Base-by-base conservation (phyloP, 2,329 filamentous ascomycete species). In the Beauveria medogensis region DNA sequence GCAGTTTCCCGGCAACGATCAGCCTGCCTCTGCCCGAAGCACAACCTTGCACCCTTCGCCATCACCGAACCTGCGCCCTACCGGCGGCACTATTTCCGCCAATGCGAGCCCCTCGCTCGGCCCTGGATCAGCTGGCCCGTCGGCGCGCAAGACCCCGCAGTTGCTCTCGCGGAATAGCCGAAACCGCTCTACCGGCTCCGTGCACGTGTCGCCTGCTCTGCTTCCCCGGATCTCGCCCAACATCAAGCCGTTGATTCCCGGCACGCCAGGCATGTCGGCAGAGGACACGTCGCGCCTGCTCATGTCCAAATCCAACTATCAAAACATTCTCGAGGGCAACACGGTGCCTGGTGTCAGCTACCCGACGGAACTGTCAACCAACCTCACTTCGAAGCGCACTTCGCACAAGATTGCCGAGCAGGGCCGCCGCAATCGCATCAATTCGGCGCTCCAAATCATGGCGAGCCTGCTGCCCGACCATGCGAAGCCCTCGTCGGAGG, bases 391-490 rank as follows among this genome's bases (percentile, higher is more conserved):
- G 3, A 99, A 99, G 77, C 88, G 93, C 58, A 97, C 94, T 2
- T 96, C 92, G 48, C 94, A 99, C 77, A 99, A 99, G 75, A 91
- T 99, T 66, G 94, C 94, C 20, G 94, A 99, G 75, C 94, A 99
- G 76, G 94, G 94, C 7, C 86, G 94, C 53, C 82, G 94, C 62
- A 97, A 99, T 71, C 86, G 94, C 53, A 97, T 99, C 75, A 99
- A 99, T 72, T 89, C 87, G 59, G 94, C 94, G 0, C 78, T 99
- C 24, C 91, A 93, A 67, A 89, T 97, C 72, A 96, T 99, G 73
- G 92, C 94, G 55, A 82, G 86, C 0, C 79, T 99, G 2, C 78
- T 99, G n/a, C 93, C 94, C 0, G 83, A 74, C 65, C 77, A 72
- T 65, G 74, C 75, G 50, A 76, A 71, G 54, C 70, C 74, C 18